phyloP scores from a whole-genome alignment of 1,284 basidiomycete genomes.

The Cutaneotrichosporon sp. region DNA sequence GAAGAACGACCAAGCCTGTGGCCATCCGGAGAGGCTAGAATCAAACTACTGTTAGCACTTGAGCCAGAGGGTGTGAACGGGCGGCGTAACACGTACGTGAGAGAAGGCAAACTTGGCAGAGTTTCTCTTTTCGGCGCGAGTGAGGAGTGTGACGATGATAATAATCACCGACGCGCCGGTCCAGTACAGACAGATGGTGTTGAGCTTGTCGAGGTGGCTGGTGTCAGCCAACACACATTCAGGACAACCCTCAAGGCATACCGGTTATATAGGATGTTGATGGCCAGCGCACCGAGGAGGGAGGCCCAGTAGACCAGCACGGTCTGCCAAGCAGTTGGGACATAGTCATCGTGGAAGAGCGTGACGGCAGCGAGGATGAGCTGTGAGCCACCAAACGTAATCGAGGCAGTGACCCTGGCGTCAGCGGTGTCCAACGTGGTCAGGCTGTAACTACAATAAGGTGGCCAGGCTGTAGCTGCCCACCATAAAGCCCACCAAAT shows the following conservation, averaged over 20 bases:
- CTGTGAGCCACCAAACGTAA: slow-evolving; percentile 56
- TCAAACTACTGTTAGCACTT: slow-evolving; percentile 19
- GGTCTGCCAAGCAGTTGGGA: slow-evolving; percentile 53
- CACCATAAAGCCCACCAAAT: no score
- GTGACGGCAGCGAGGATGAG: slow-evolving; percentile 56
- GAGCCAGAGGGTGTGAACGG: no score
- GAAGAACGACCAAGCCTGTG: slow-evolving; percentile 24
- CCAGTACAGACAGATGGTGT: slow-evolving; percentile 55
- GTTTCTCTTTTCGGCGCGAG: slow-evolving; percentile 50
- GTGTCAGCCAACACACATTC: neutral
- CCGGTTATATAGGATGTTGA: slow-evolving; percentile 50
- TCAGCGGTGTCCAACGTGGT: neutral
- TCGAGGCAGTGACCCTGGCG: slow-evolving; percentile 53
- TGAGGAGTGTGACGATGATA: slow-evolving; percentile 55
- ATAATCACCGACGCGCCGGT: slow-evolving; percentile 53
- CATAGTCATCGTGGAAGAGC: slow-evolving; percentile 52
- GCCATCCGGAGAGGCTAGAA: slow-evolving; percentile 24
- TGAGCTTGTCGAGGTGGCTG: slow-evolving; percentile 47
- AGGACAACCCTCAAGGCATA: neutral
- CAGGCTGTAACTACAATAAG: no score
- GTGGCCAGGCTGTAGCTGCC: no score
- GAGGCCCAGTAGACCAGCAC: slow-evolving; percentile 55
- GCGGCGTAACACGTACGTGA: slow-evolving; percentile 29
- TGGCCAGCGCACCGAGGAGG: slow-evolving; percentile 48
- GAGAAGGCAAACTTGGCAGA: slow-evolving; percentile 52